These are phyloP conservation scores for Trametes punicea DNA, from an alignment of 768 basidiomycete species.

Conservation along the genomic window DNA sequence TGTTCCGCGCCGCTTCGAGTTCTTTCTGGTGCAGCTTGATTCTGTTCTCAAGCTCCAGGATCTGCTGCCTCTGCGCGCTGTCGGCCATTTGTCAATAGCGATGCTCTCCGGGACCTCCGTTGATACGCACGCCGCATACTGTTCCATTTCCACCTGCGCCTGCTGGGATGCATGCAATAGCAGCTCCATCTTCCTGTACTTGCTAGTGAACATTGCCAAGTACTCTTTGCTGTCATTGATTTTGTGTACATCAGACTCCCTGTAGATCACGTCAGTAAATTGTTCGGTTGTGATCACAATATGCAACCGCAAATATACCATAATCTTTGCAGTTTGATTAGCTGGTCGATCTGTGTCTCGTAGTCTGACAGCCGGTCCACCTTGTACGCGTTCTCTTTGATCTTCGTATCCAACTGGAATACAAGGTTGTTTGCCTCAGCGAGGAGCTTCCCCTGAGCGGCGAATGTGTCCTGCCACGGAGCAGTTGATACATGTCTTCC, in stretches of 20 bases:
- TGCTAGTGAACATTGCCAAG: conserved; percentile 51
- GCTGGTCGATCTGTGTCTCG: conserved; percentile 82
- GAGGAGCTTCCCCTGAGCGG: conserved; percentile 64
- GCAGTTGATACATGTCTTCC: background rate
- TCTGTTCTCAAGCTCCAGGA: conserved; percentile 59
- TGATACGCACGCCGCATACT: conserved; percentile 53
- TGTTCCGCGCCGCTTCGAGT: conserved; percentile 32
- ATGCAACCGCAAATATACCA: conserved; percentile 57
- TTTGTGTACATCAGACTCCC: conserved; percentile 72
- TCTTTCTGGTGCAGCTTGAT: conserved; percentile 46
- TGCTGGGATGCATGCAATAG: conserved; percentile 57
- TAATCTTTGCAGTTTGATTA: conserved; percentile 68
- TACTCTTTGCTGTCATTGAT: conserved; percentile 64
- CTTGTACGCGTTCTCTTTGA: conserved; percentile 78
- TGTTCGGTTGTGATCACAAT: background rate
- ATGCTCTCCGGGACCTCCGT: background rate
- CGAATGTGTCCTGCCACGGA: conserved; percentile 54
- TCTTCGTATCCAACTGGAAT: conserved; percentile 69
- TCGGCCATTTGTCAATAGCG: background rate
- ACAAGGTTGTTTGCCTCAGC: conserved; percentile 67
- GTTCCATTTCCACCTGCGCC: conserved; percentile 51
- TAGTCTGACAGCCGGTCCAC: conserved; percentile 80
- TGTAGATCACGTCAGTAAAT: conserved; percentile 27
- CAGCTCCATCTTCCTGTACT: conserved; percentile 65
- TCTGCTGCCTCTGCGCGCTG: conserved; percentile 57